Conservation (phyloP, 202 grass and related monocot genomes). For the Hordeum pubiflorum region DNA sequence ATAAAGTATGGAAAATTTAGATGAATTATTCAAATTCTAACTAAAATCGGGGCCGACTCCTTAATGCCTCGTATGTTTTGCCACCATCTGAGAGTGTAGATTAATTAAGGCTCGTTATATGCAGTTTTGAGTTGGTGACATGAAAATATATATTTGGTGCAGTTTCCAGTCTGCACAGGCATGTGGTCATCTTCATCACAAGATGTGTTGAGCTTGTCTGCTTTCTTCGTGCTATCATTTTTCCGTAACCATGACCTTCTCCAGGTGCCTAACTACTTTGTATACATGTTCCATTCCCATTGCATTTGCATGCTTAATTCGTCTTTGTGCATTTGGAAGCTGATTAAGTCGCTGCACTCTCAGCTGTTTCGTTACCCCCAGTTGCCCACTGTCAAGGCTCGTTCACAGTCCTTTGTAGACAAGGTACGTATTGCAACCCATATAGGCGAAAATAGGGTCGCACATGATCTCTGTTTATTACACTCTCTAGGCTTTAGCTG, state of each 20-base stretch:
- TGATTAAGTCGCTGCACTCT: neutral
- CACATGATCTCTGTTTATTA: neutral
- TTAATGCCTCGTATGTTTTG: neutral
- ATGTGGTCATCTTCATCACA: neutral
- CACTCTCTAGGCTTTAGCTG: neutral
- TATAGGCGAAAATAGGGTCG: neutral
- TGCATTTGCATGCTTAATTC: neutral
- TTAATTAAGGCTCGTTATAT: neutral
- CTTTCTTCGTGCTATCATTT: neutral
- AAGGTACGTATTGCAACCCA: neutral
- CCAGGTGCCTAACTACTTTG: neutral
- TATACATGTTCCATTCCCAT: neutral
- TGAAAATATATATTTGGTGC: neutral
- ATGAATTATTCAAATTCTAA: neutral
- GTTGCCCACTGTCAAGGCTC: neutral
- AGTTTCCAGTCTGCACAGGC: neutral
- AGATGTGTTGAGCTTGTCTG: neutral
- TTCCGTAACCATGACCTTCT: neutral
- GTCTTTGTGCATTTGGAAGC: neutral
- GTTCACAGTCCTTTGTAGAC: neutral
- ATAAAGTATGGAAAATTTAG: neutral
- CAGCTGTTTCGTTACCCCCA: neutral
- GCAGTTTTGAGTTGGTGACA: neutral
- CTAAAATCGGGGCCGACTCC: neutral
- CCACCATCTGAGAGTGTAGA: neutral